Evolutionary conservation across 2,329 filamentous ascomycete genomes (phyloP).

Genomic region (Nigrospora sphaerica): DNA sequence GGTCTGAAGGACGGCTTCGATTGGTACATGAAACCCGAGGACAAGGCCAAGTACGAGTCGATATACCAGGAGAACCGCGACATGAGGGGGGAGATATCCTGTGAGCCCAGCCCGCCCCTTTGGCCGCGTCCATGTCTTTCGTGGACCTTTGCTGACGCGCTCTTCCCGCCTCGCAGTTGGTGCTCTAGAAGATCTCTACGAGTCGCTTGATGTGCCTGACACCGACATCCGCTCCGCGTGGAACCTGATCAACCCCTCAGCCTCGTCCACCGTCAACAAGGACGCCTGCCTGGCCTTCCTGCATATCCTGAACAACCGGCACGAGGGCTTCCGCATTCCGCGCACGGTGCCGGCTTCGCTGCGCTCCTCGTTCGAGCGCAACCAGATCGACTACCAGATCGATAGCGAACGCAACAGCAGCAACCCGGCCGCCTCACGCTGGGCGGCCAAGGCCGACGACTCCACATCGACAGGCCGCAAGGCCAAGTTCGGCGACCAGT

Average conservation of each 20-base stretch:
- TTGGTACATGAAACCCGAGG: conserved; percentile 94
- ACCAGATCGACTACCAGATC: conserved; percentile 92
- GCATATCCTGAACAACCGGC: conserved; percentile 91
- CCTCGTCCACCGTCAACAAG: conserved; percentile 77
- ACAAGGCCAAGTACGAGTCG: conserved; percentile 92
- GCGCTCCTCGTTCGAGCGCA: conserved; percentile 85
- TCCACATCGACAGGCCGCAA: conserved; percentile 81
- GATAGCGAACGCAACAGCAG: conserved; percentile 62
- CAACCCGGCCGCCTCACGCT: conserved; percentile 58
- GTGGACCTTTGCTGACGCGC: conserved; percentile 1
- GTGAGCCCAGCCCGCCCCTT: conserved; percentile 37
- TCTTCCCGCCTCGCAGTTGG: conserved; percentile 47
- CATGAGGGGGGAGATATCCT: conserved; percentile 74
- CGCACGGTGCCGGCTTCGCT: conserved; percentile 87
- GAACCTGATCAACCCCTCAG: conserved; percentile 95
- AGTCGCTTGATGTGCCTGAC: conserved; percentile 65
- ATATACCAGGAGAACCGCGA: conserved; percentile 94
- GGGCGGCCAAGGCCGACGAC: conserved; percentile 74
- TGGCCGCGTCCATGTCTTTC: not conserved
- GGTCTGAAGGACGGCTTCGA: conserved; percentile 95
- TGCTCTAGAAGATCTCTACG: conserved; percentile 76
- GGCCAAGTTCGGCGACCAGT: conserved; percentile 95
- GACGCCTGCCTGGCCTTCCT: conserved; percentile 91
- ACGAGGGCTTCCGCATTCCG: conserved; percentile 92
- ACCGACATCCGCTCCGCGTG: conserved; percentile 85